phyloP scores from a whole-genome alignment of 352 stramenopile genomes.

The Phytopythium vexans region DNA sequence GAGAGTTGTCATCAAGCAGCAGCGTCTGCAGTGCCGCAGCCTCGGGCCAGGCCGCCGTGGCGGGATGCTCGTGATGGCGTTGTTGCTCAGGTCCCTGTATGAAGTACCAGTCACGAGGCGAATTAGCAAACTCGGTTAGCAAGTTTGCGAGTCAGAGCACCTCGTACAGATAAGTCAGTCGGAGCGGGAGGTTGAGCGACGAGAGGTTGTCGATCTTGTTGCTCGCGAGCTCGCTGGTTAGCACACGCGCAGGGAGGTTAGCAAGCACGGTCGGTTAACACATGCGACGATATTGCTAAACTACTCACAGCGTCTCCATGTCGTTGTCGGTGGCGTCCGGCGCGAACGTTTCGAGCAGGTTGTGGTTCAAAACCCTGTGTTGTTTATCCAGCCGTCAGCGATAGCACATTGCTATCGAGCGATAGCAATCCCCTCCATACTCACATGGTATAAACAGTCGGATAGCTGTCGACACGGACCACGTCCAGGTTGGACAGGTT shows the following conservation, averaged over 20 bases:
- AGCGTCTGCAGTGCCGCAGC: slow-evolving; percentile 51
- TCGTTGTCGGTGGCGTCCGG: slow-evolving; percentile 35
- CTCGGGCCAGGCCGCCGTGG: slow-evolving; percentile 35
- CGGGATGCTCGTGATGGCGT: slow-evolving; percentile 32
- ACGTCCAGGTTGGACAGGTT: slow-evolving; percentile 70
- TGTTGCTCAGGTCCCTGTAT: slow-evolving; percentile 35
- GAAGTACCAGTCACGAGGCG: neutral
- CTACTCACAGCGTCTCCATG: slow-evolving; percentile 48
- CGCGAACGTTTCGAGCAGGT: slow-evolving; percentile 50
- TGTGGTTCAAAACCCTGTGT: slow-evolving; percentile 41
- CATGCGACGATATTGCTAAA: too few relatives aligned
- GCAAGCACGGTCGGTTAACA: neutral
- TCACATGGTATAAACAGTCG: slow-evolving; percentile 49
- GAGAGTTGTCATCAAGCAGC: slow-evolving; percentile 47
- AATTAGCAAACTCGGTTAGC: neutral
- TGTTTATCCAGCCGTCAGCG: neutral
- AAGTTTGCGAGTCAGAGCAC: neutral
- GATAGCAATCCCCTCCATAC: slow-evolving; percentile 3
- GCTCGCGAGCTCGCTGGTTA: slow-evolving; percentile 28
- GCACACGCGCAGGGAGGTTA: slow-evolving; percentile 2
- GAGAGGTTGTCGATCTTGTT: slow-evolving; percentile 46
- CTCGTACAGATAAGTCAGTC: slow-evolving; percentile 38
- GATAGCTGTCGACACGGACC: slow-evolving; percentile 39
- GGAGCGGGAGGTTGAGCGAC: slow-evolving; percentile 28
- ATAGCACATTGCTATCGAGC: neutral